Evolutionary conservation across 768 basidiomycete species (phyloP).

Genomic region (Roridomyces roridus): DNA sequence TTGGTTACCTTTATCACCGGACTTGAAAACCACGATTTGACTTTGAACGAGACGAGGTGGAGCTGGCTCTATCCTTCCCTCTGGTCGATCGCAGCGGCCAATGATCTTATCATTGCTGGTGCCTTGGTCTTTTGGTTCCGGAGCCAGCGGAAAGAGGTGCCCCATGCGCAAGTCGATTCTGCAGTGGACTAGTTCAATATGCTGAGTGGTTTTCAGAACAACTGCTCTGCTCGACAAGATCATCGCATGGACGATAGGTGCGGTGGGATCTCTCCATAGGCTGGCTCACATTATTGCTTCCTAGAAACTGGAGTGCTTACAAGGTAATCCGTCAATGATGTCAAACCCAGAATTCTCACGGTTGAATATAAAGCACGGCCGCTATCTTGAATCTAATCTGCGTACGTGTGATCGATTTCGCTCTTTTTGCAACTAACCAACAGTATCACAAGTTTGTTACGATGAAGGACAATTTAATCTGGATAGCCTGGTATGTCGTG

Average conservation of each 20-base stretch:
- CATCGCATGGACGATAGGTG: constrained; percentile 14
- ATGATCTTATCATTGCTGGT: constrained; percentile 9
- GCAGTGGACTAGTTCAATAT: too few species aligned
- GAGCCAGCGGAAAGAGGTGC: not conserved
- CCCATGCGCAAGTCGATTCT: not conserved
- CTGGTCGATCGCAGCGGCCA: constrained; percentile 17
- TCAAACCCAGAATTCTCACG: too few species aligned
- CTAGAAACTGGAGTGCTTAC: constrained; percentile 18
- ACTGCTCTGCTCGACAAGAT: constrained; percentile 7
- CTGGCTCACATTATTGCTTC: not conserved
- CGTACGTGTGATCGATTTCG: not conserved
- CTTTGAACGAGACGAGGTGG: not conserved
- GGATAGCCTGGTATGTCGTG: constrained; percentile 21
- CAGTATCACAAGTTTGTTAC: constrained; percentile 5
- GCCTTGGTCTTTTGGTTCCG: constrained; percentile 5
- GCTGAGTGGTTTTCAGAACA: not conserved
- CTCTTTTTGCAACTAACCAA: not conserved
- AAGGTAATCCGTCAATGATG: not conserved
- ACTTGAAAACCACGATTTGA: not conserved
- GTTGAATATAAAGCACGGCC: constrained; percentile 2
- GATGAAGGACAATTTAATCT: constrained; percentile 18
- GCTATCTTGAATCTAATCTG: constrained; percentile 21
- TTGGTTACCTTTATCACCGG: constrained; percentile 1
- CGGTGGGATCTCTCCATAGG: not conserved
- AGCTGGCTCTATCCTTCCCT: constrained; percentile 9